A percentile compares a stretch with the other conserved stretches of the same genome.
phyloP scores from a whole-genome alignment of 768 basidiomycete genomes.

The Mycena galericulata region DNA sequence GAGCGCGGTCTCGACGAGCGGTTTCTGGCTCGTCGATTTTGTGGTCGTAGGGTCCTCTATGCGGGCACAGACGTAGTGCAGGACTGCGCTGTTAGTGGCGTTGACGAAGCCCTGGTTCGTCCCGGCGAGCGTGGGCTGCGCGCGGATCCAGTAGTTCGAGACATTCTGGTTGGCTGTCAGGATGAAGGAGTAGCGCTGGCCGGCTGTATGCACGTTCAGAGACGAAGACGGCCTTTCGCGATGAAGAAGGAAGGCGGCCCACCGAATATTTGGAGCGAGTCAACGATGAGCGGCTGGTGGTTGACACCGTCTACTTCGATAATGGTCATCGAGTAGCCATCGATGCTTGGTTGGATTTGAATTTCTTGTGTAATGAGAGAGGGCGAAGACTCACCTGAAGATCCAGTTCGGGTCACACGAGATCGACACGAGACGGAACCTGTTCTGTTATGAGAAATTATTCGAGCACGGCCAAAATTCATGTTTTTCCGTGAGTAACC shows the following conservation, averaged over 20 bases:
- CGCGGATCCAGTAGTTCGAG: neutral
- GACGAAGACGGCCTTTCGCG: neutral
- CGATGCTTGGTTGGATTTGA: slow-evolving; percentile 30
- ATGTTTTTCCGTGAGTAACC: slow-evolving; percentile 51
- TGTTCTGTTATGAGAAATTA: neutral
- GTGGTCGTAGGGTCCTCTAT: neutral
- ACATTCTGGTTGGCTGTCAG: neutral
- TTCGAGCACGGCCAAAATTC: slow-evolving; percentile 41
- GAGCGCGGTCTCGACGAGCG: slow-evolving; percentile 37
- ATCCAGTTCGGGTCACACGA: slow-evolving; percentile 48
- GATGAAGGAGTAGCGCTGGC: neutral
- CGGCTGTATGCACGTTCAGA: neutral
- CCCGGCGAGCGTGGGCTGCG: neutral
- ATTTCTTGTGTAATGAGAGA: neutral
- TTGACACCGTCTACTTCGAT: slow-evolving; percentile 57
- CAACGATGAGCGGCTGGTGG: slow-evolving; percentile 40
- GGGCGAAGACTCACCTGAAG: slow-evolving; percentile 20
- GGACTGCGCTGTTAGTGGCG: neutral
- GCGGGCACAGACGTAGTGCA: neutral
- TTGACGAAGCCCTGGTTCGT: neutral
- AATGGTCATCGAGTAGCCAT: slow-evolving; percentile 43
- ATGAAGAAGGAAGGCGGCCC: neutral
- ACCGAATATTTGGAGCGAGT: slow-evolving; percentile 35
- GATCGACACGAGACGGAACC: slow-evolving; percentile 25
- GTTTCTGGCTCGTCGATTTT: neutral